A percentile compares a stretch with the other conserved stretches of the same genome.
Conservation (phyloP, 306 rosid species). For the Cotoneaster glaucophyllus region DNA sequence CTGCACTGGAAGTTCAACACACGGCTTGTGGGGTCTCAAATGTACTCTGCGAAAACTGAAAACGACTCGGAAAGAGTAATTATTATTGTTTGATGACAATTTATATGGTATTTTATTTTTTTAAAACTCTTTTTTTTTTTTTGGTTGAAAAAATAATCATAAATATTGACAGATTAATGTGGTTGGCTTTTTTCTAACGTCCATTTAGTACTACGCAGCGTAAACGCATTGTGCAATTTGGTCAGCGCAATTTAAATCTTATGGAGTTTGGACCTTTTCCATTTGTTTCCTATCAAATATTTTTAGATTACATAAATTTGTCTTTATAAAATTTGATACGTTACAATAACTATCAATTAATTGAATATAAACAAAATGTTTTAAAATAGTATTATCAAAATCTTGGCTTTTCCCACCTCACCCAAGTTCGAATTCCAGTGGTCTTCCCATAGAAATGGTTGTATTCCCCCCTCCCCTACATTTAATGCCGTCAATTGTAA, state of each 20-base stretch:
- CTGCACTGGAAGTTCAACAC: slow-evolving; percentile 13
- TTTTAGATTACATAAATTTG: background rate
- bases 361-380: background rate
- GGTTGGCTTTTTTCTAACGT: background rate
- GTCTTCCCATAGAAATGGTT: no score
- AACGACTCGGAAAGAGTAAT: slow-evolving; percentile 24
- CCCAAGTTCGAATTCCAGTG: no score
- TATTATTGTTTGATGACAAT: background rate
- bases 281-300: background rate
- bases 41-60: slow-evolving; percentile 32
- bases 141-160: slow-evolving; percentile 7
- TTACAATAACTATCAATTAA: background rate
- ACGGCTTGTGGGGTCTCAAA: slow-evolving; percentile 53
- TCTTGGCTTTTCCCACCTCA: no score
- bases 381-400: background rate
- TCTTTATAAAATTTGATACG: background rate
- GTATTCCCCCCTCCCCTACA: no score
- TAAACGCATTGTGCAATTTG: background rate
- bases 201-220: slow-evolving; percentile 18
- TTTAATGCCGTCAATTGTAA: no score
- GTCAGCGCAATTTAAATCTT: background rate
- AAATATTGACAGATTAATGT: background rate
- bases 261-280: background rate
- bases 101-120: background rate
- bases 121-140: background rate